Percentiles rank a stretch among this genome's conserved stretches.
Conservation (phyloP, 495 filamentous ascomycete genomes). For the Cenococcum geophilum region DNA sequence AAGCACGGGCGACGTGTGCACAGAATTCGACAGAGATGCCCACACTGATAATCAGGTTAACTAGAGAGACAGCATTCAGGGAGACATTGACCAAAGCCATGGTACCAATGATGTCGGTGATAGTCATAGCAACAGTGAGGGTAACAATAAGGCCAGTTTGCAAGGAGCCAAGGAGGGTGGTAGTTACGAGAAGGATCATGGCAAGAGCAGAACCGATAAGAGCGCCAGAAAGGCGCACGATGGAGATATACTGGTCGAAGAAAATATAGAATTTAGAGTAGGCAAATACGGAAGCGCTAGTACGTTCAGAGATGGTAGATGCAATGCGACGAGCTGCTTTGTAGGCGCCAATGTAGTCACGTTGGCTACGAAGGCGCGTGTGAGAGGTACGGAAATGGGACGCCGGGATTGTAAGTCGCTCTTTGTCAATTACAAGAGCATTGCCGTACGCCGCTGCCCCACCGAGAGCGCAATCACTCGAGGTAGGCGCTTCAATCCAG, state of each 20-base stretch:
- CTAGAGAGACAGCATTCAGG: slow-evolving; percentile 94
- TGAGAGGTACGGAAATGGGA: slow-evolving; percentile 91
- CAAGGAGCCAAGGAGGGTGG: slow-evolving; percentile 74
- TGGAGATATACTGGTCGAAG: slow-evolving; percentile 92
- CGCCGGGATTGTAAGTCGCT: slow-evolving; percentile 59
- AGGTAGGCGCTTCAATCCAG: slow-evolving; percentile 76
- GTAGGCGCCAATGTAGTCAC: slow-evolving; percentile 91
- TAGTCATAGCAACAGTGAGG: slow-evolving; percentile 79
- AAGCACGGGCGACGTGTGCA: slow-evolving; percentile 91
- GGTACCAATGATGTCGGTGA: slow-evolving; percentile 88
- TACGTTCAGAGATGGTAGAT: slow-evolving; percentile 57
- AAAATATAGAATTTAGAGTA: slow-evolving; percentile 98
- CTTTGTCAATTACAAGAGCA: slow-evolving; percentile 71
- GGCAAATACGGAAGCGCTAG: slow-evolving; percentile 77
- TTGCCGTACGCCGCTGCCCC: slow-evolving; percentile 82
- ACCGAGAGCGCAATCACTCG: slow-evolving; percentile 75
- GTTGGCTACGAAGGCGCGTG: slow-evolving; percentile 73
- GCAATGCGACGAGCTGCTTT: slow-evolving; percentile 87
- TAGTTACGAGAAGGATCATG: slow-evolving; percentile 73
- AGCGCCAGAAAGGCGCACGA: slow-evolving; percentile 68
- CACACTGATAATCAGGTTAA: slow-evolving; percentile 93
- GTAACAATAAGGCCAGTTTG: slow-evolving; percentile 77
- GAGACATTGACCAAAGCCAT: slow-evolving; percentile 87
- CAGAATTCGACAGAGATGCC: slow-evolving; percentile 97
- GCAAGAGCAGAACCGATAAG: slow-evolving; percentile 76